Evolutionary conservation across 2,329 filamentous ascomycete genomes (phyloP), one percentile per base, ranked within the genome.

Genomic region (Orbilia ellipsospora): DNA sequence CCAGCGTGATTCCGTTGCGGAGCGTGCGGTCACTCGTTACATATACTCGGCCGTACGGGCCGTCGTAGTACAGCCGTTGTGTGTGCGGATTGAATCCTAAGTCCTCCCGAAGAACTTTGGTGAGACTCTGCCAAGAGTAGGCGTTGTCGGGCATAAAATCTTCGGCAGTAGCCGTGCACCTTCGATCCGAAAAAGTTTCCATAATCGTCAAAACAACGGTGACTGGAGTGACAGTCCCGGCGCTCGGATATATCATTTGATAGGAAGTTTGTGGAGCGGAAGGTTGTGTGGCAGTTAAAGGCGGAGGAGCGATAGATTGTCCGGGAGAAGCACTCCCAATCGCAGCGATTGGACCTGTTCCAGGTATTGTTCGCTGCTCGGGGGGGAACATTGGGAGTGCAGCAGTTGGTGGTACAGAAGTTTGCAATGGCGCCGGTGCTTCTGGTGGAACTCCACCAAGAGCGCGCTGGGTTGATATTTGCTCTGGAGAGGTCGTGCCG

Each of bases 1-100:
- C 68, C 7, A 73, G 44, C 26, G 68, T 50, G 31, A 73, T 73
- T 18, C 45, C 68, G 18, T 73, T 73, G 48, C 68, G 68, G 12
- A 73, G 61, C n/a, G 68, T 73, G 18, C 68, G 68, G 57, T 73
- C 68, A 44, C 55, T 73, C 5, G 55, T 65, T 16, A 73, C 68
- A 44, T 60, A 73, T 1, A 73, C 68, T 31, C 68, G 61, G 13
- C 68, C 68, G 23, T 73, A 66, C 13, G 68, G 68, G 0, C 68
- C 68, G 8, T 66, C 68, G 26, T 73, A 73, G 18, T 48, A 66
- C 23, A 73, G 36, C 44, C 61, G 36, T 26, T 66, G 68, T 12
- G 36, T 54, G 20, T 55, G 60, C 28, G 57, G 40, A 40, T 73
- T 73, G 48, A 73, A 73, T 13, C 61, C 68, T 7, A 73, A 20